phyloP scores from a whole-genome alignment of 2,329 filamentous ascomycete genomes.

The Aspergillus caelatus region DNA sequence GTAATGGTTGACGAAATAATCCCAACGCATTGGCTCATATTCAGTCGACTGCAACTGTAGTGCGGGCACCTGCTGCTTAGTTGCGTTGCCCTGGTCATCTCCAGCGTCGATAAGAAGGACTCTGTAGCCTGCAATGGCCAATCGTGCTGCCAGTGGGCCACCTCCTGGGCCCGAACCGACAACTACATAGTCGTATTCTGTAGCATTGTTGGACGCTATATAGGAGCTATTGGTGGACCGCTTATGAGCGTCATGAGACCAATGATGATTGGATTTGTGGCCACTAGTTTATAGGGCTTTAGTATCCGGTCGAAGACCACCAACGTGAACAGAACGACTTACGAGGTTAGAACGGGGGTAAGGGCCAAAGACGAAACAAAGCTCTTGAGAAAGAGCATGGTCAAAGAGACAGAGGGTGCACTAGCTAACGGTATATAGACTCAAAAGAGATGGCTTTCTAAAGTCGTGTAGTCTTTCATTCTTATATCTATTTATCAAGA shows the following conservation, averaged over 20 bases:
- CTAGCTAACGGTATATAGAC: neutral
- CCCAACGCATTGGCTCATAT: constrained; percentile 61
- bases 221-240: neutral
- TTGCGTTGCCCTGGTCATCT: constrained; percentile 56
- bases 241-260: neutral
- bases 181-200: constrained; percentile 63
- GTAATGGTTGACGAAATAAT: constrained; percentile 67
- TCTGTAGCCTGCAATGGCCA: constrained; percentile 62
- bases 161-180: constrained; percentile 65
- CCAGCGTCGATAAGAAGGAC: constrained; percentile 65
- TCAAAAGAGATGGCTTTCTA: neutral
- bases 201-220: neutral
- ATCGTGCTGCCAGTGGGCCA: constrained; percentile 60
- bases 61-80: constrained; percentile 59
- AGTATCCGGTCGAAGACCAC: neutral
- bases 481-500: neutral
- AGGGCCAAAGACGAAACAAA: neutral
- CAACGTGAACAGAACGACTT: neutral
- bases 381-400: neutral
- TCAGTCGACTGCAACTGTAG: constrained; percentile 58
- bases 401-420: neutral
- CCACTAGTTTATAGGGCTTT: neutral
- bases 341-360: neutral
- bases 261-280: neutral
- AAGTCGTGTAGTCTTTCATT: neutral